These are phyloP conservation scores for Guillardia theta DNA, from an alignment of 78 protist species.

Conservation along the genomic window DNA sequence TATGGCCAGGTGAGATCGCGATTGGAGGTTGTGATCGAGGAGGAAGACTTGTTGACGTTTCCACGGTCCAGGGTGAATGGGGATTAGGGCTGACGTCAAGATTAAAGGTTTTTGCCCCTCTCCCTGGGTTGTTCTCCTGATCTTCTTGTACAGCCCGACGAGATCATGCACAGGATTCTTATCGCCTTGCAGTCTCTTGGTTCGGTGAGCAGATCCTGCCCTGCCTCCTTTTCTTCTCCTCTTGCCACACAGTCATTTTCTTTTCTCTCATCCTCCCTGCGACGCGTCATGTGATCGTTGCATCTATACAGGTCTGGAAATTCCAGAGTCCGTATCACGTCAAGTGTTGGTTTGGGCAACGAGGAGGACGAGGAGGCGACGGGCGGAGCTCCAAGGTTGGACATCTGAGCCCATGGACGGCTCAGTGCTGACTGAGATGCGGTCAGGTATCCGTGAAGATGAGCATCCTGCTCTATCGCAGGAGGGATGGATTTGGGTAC, in stretches of 20 bases:
- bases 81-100: no score
- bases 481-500: not conserved
- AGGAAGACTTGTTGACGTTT: no score
- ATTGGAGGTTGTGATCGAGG: no score
- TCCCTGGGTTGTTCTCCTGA: not conserved
- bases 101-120: no score
- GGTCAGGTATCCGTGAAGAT: not conserved
- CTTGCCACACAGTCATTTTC: not conserved
- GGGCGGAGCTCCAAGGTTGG: no score
- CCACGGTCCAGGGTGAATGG: no score
- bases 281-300: no score
- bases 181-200: not conserved
- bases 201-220: not conserved
- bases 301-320: constrained; percentile 22
- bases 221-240: not conserved
- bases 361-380: no score
- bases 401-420: no score
- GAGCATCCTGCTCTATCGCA: not conserved
- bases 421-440: no score
- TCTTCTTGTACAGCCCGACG: not conserved
- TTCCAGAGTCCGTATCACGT: constrained; percentile 8
- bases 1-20: no score
- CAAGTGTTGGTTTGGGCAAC: constrained; percentile 13
- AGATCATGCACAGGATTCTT: not conserved
- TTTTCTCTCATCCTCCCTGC: not conserved